Percentiles rank a stretch among this genome's conserved stretches.
Conservation (phyloP, 2,329 filamentous ascomycete genomes). For the Neocatenulostroma microsporum region DNA sequence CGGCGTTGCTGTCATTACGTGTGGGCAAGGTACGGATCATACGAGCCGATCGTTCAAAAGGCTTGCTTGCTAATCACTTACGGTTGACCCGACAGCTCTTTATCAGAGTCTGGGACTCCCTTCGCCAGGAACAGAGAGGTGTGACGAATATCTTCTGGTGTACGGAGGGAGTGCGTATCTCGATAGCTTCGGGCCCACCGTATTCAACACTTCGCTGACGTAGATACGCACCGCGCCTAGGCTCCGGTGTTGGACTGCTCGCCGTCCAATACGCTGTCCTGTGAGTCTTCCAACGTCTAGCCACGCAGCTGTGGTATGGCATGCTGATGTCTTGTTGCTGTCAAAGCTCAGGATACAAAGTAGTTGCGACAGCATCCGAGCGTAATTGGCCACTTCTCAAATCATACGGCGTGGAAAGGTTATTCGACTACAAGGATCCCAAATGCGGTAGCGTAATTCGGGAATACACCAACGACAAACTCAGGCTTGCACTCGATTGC, state of each 20-base stretch:
- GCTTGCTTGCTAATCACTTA: conserved; percentile 48
- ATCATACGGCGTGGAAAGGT: conserved; percentile 38
- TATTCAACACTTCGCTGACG: too few relatives aligned
- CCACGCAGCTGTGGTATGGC: too few relatives aligned
- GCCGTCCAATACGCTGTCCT: conserved; percentile 45
- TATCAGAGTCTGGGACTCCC: too few relatives aligned
- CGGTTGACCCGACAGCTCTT: too few relatives aligned
- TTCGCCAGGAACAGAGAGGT: too few relatives aligned
- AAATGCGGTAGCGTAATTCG: conserved; percentile 39
- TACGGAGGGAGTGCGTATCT: too few relatives aligned
- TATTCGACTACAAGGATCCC: conserved; percentile 43
- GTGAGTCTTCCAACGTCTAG: too few relatives aligned
- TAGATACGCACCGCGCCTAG: too few relatives aligned
- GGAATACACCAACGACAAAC: conserved; percentile 18
- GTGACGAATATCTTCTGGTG: too few relatives aligned
- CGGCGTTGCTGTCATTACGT: conserved; percentile 45
- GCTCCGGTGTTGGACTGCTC: conserved; percentile 43
- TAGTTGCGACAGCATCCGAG: conserved; percentile 41
- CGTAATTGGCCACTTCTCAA: conserved; percentile 42
- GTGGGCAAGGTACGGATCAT: conserved; percentile 39
- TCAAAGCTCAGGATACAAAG: conserved; percentile 35
- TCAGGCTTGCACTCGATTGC: conserved; percentile 20
- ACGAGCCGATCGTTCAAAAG: conserved; percentile 36
- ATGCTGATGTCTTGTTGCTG: too few relatives aligned
- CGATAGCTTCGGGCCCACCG: too few relatives aligned